Evolutionary conservation across 805 yeast species (phyloP).

Genomic region (Nematodospora valgi): DNA sequence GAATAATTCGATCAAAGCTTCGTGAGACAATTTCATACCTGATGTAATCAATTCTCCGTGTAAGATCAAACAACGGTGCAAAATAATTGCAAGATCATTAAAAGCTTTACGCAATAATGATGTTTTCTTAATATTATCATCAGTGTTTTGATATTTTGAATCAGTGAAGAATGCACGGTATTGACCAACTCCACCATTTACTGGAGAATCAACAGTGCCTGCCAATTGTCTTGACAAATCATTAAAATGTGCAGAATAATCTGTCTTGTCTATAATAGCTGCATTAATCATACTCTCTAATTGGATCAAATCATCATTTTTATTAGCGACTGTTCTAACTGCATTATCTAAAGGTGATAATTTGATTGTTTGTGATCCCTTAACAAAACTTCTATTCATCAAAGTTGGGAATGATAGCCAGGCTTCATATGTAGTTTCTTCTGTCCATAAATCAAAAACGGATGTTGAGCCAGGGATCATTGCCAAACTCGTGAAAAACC

Average conservation of each 20-base stretch:
- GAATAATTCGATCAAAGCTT: slow-evolving; percentile 60
- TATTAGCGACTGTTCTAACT: slow-evolving; percentile 57
- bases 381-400: slow-evolving; percentile 79
- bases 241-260: slow-evolving; percentile 47
- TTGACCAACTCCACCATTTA: slow-evolving; percentile 88
- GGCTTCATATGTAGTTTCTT: slow-evolving; percentile 78
- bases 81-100: slow-evolving; percentile 62
- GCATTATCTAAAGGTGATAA: slow-evolving; percentile 88
- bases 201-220: slow-evolving; percentile 90
- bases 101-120: slow-evolving; percentile 50
- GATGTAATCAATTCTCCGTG: slow-evolving; percentile 65
- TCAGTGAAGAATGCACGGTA: slow-evolving; percentile 65
- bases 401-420: slow-evolving; percentile 78
- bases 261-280: slow-evolving; percentile 50
- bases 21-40: slow-evolving; percentile 59
- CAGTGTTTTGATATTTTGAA: slow-evolving; percentile 29
- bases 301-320: slow-evolving; percentile 69
- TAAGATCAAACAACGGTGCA: slow-evolving; percentile 61
- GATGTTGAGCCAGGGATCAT: slow-evolving; percentile 71
- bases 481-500: slow-evolving; percentile 64
- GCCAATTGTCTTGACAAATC: slow-evolving; percentile 68
- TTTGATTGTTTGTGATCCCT: slow-evolving; percentile 43
- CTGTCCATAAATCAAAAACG: slow-evolving; percentile 81
- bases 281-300: slow-evolving; percentile 58
- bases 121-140: slow-evolving; percentile 26